These are phyloP conservation scores for Globisporangium takayamanum DNA, from an alignment of 352 stramenopile species.

Conservation along the genomic window DNA sequence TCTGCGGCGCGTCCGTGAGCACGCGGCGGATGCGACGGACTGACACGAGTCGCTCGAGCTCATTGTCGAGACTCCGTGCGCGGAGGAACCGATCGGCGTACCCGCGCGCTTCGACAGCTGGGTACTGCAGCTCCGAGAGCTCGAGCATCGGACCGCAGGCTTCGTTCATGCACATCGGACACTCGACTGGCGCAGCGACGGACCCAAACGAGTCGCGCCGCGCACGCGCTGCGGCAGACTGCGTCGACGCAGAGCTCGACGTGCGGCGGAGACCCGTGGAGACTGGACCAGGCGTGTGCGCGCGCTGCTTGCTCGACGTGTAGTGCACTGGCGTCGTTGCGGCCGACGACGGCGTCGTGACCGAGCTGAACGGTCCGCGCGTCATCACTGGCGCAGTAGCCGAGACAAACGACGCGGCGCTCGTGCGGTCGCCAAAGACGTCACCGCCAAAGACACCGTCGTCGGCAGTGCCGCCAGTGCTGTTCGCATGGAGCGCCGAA, in stretches of 20 bases:
- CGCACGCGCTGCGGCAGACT: conserved; percentile 7
- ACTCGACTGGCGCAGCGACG: conserved; percentile 18
- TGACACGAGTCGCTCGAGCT: conserved; percentile 37
- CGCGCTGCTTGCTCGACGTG: conserved; percentile 6
- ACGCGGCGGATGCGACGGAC: conserved; percentile 38
- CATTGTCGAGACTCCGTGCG: conserved; percentile 47
- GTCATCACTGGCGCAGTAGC: conserved; percentile 1
- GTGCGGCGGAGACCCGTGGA: conserved; percentile 23
- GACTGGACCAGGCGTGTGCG: neutral
- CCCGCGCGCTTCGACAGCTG: conserved; percentile 21
- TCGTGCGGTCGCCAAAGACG: conserved; percentile 13
- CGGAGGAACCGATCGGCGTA: conserved; percentile 32
- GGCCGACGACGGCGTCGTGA: conserved; percentile 2
- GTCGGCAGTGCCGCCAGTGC: conserved; percentile 12
- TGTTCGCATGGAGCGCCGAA: conserved; percentile 9
- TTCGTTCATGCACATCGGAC: conserved; percentile 52
- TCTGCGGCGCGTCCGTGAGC: conserved; percentile 31
- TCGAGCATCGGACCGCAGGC: conserved; percentile 49
- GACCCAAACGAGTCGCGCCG: conserved; percentile 32
- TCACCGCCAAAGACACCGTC: conserved; percentile 13
- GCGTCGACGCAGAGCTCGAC: conserved; percentile 20
- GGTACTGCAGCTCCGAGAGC: conserved; percentile 49
- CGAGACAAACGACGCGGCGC: conserved; percentile 14
- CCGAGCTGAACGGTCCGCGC: neutral
- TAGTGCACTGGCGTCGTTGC: conserved; percentile 14